These are phyloP conservation scores for Suillus placidus DNA, from an alignment of 768 basidiomycete species.

Conservation along the genomic window DNA sequence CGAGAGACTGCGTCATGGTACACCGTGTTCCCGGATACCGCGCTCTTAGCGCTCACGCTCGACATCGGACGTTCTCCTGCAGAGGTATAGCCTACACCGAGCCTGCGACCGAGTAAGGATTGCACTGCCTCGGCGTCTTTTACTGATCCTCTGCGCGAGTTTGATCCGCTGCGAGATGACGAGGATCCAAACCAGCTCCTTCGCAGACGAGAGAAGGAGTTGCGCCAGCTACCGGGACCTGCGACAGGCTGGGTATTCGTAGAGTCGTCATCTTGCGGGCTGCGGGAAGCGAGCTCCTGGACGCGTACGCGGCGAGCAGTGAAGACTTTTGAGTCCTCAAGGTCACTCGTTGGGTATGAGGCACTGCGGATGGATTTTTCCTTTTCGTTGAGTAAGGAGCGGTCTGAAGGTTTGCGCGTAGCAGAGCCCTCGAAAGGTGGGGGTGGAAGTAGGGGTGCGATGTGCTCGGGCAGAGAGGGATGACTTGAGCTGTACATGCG, in stretches of 20 bases:
- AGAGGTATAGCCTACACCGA: constrained; percentile 40
- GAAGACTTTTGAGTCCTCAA: constrained; percentile 35
- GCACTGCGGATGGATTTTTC: constrained; percentile 37
- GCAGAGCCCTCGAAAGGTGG: constrained; percentile 40
- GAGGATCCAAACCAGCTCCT: constrained; percentile 59
- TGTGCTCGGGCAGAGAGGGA: constrained; percentile 27
- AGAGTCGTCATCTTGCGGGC: constrained; percentile 25
- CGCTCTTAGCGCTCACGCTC: constrained; percentile 55
- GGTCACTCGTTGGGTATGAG: constrained; percentile 37
- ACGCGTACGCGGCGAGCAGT: constrained; percentile 45
- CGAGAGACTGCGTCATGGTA: constrained; percentile 65
- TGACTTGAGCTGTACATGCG: constrained; percentile 33
- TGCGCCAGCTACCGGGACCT: too few species aligned
- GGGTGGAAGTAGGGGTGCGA: constrained; percentile 42
- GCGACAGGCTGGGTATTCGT: constrained; percentile 7
- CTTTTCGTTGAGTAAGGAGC: constrained; percentile 32
- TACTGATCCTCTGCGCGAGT: constrained; percentile 34
- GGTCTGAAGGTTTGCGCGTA: constrained; percentile 19
- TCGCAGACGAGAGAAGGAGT: constrained; percentile 50
- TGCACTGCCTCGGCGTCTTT: constrained; percentile 51
- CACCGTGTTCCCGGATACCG: constrained; percentile 53
- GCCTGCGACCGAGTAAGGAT: constrained; percentile 36
- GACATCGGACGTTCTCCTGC: constrained; percentile 60
- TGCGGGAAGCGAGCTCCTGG: constrained; percentile 32
- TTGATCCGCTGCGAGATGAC: constrained; percentile 32